Base-by-base conservation (phyloP, 2,329 filamentous ascomycete species). In the Cyphellophora europaea region DNA sequence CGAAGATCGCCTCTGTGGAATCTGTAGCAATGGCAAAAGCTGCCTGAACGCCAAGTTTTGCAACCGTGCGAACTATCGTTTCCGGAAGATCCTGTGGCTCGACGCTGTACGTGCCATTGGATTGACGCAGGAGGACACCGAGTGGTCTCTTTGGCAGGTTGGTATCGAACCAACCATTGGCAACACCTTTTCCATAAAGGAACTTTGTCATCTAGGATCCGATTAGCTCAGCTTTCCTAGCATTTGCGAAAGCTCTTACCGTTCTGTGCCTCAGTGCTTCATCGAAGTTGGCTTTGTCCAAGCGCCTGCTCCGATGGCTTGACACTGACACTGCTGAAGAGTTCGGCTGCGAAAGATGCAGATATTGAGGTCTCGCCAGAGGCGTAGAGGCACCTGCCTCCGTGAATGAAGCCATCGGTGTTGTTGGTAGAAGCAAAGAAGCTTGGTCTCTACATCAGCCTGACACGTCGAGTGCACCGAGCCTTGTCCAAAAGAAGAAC, bases 21-120 rank as follows among this genome's bases (percentile, higher is more conserved):
- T 42, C 36, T 30, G 39, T 42, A 25, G 59, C 61, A 62, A 71
- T 67, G 6, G 67, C 70, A 38, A 69, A 56, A 11, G 64, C 65
- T 19, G 68, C 63, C 11, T 57, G 53, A 13, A 64, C 55, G 42
- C 68, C 67, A 36, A 70, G 56, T 33, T 57, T 58, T 34, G 60
- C 57, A 5, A 66, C 59, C 5, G 66, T 63, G 3, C 49, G 57
- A 8, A 65, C 45, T 6, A 70, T 53, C 6, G 56, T 44, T 11
- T 53, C 53, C 32, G 61, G 52, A 8, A 65, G 39, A 4, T 51
- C 47, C 15, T 59, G 50, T 1, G 66, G 66, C 28, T 63, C 58
- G 11, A 58, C 55, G 17, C 62, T 53, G 40, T 66, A 67, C 18
- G 53, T 51, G 32, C 61, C 62, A 27, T 59, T 52, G n/a, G 57